Evolutionary conservation across 371 early-diverging fungal species (phyloP), one percentile per base, ranked within the genome.

Genomic region (Mucor mucedo): DNA sequence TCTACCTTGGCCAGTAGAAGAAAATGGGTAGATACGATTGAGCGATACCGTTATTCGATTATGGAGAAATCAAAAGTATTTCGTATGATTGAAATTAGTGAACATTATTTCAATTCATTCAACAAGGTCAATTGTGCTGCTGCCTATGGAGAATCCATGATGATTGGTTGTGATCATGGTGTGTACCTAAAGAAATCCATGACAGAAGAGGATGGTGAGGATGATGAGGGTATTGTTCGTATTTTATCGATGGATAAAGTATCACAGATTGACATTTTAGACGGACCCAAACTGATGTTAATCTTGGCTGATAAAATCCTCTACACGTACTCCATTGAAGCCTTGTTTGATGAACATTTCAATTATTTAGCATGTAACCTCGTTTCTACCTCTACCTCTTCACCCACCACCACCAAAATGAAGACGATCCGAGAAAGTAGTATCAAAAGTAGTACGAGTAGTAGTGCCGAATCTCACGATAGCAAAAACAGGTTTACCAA

Each of bases 21-120:
- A 58, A 85, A 93, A 60, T 96, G 96, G 97, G 73, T 87, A 40
- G 91, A 93, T 52, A 88, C 88, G 58, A 91, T 96, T 48, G 87
- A 89, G 67, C 84, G 84, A 59, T 92, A 92, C 66, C 84, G 86
- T 40, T 79, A 85, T 50, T 70, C 73, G 3, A 47, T 93, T 30
- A 84, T 78, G 61, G 84, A 79, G 48, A 81, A 84, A 55, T 70
- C 76, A 60, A 71, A 79, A 63, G 81, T 85, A 55, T 84, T 92
- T 72, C 88, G 91, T 60, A 72, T 88, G 40, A 59, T 70, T 41
- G 60, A 65, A 30, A 68, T 75, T 53, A 72, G 58, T 49, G 67
- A 75, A 49, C 59, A 58, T 4, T 75, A 69, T 39, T 77, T 77
- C 33, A 73, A 56, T 35, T 11, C 68, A 0, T 68, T 75, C 48